Evolutionary conservation across 768 basidiomycete genomes (phyloP).

Genomic region (Kwoniella dendrophila): DNA sequence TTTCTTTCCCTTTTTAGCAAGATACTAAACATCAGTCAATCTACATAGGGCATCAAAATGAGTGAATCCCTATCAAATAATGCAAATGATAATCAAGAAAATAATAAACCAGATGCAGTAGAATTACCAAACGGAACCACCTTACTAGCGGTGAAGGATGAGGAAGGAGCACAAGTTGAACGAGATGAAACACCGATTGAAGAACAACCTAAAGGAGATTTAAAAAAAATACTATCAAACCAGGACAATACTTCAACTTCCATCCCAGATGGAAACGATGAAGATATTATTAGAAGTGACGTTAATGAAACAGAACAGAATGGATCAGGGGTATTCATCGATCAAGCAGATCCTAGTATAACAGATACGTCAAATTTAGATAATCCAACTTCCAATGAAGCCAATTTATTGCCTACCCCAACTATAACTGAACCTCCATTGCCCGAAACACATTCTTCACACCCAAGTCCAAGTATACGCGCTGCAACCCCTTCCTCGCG

Average conservation of each 20-base stretch:
- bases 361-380: neutral
- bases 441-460: slow-evolving; percentile 10
- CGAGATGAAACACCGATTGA: neutral
- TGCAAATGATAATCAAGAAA: slow-evolving; percentile 13
- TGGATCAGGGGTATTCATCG: too few species aligned
- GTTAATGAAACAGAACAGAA: too few species aligned
- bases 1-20: neutral
- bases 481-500: slow-evolving; percentile 41
- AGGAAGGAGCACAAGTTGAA: slow-evolving; percentile 3
- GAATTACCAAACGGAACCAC: slow-evolving; percentile 8
- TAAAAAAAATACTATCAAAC: slow-evolving; percentile 10
- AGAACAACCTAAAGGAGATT: slow-evolving; percentile 16
- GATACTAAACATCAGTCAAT: too few species aligned
- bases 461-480: slow-evolving; percentile 19
- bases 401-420: slow-evolving; percentile 4
- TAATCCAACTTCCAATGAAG: neutral
- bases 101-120: slow-evolving; percentile 12
- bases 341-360: too few species aligned
- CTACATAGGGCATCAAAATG: slow-evolving; percentile 32
- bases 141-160: slow-evolving; percentile 11
- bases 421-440: slow-evolving; percentile 13
- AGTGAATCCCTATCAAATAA: slow-evolving; percentile 21
- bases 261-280: neutral
- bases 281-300: too few species aligned
- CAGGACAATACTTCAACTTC: too few species aligned